Base-by-base conservation (phyloP, 2,329 filamentous ascomycete species). In the Aspergillus sp. region DNA sequence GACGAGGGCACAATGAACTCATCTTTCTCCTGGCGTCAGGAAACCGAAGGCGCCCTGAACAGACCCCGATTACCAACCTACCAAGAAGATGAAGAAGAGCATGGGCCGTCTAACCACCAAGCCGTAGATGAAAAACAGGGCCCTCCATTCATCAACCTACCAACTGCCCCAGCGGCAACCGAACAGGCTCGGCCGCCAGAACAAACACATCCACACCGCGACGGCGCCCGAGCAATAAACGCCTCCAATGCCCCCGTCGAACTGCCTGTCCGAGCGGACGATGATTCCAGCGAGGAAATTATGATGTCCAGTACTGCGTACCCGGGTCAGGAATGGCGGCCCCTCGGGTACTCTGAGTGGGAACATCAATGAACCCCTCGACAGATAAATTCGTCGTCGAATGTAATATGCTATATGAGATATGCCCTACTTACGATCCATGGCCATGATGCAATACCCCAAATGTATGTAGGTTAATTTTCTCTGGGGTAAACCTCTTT, bases 221-320 rank as follows among this genome's bases (percentile, higher is more conserved):
- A 63, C 33, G 63, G 63, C 21, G 58, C 64, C 4, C 58, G 67
- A 3, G 55, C 62, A 3, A 57, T 69, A 33, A 69, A 68, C 31
- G 48, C 65, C 24, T 57, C 62, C 14, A 49, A 62, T 21, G 58
- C 69, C 41, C 72, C 74, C 6, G 65, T 74, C 35, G 68, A 76
- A 57, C 63, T 77, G 6, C 68, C 75, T 6, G 61, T 71, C 47
- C 55, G 44, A 27, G 62, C 68, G 6, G 63, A 66, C 41, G 69
- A 77, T 51, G 70, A 76, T 56, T 73, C 71, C 12, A 76, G 75
- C 27, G 79, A 80, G 48, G 76, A 80, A 55, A 74, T 79, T 33
- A 59, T 76, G 23, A 80, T 80, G 78, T 77, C 75, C 6, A 75
- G 76, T n/a, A 80, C 79, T 1, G 70, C 77, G 17, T 80, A 80